These are phyloP conservation scores for Imleria badia DNA, from an alignment of 768 basidiomycete genomes.

Conservation along the genomic window DNA sequence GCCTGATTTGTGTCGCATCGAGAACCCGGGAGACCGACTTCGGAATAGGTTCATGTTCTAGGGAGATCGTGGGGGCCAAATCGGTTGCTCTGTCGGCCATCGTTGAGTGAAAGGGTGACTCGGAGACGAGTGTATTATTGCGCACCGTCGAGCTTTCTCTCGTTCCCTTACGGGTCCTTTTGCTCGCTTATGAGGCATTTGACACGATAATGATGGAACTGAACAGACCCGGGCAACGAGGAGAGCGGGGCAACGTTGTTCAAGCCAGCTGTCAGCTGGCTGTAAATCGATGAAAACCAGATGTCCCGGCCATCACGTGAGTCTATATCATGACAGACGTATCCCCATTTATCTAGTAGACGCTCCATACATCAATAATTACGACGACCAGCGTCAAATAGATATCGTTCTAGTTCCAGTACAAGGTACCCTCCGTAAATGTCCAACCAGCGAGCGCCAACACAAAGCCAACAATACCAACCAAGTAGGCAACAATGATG, in stretches of 20 bases:
- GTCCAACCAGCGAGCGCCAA: conserved; percentile 57
- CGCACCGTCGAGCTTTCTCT: conserved; percentile 44
- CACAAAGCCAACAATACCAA: conserved; percentile 60
- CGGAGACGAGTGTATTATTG: not conserved
- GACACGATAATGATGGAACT: conserved; percentile 25
- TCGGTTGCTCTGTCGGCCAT: conserved; percentile 45
- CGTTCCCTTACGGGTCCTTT: conserved; percentile 51
- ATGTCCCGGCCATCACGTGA: conserved; percentile 18
- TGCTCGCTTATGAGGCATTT: conserved; percentile 69
- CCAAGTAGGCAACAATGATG: conserved; percentile 53
- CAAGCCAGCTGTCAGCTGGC: not conserved
- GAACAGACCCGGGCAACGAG: not conserved
- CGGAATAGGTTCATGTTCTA: conserved; percentile 61
- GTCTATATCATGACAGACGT: not conserved
- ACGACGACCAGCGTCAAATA: conserved; percentile 13
- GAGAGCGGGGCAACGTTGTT: conserved; percentile 17
- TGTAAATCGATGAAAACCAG: not conserved
- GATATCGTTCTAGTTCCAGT: conserved; percentile 36
- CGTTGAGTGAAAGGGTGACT: not conserved
- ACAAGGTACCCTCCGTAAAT: conserved; percentile 35
- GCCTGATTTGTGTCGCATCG: conserved; percentile 58
- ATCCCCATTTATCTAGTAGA: conserved; percentile 6
- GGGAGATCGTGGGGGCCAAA: conserved; percentile 45
- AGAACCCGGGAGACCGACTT: conserved; percentile 67
- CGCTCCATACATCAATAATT: not conserved